Percentiles rank a stretch among this genome's conserved stretches.
phyloP scores from a whole-genome alignment of 1,284 basidiomycete species.

The Trametes sp. region DNA sequence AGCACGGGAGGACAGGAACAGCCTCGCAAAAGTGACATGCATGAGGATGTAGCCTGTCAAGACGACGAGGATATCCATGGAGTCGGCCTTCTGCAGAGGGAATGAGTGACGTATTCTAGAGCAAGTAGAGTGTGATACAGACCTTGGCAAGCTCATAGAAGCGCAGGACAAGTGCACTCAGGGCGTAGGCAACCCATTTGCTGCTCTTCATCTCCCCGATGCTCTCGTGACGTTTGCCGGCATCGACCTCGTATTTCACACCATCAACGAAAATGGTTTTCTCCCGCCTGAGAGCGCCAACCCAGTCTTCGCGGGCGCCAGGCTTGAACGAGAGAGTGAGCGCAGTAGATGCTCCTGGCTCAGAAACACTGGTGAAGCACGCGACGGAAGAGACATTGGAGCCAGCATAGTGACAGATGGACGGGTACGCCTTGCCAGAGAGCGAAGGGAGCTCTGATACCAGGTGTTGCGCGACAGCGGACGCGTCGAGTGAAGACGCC shows the following conservation, averaged over 20 bases:
- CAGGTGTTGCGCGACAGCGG: constrained; percentile 58
- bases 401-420: constrained; percentile 39
- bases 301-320: constrained; percentile 58
- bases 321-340: constrained; percentile 68
- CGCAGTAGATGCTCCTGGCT: constrained; percentile 49
- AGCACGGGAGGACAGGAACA: constrained; percentile 87
- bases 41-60: constrained; percentile 96
- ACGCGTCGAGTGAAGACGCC: constrained; percentile 38
- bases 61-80: constrained; percentile 94
- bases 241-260: constrained; percentile 52
- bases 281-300: constrained; percentile 51
- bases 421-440: constrained; percentile 46
- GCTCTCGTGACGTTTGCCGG: constrained; percentile 50
- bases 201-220: constrained; percentile 76
- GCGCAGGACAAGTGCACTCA: constrained; percentile 78
- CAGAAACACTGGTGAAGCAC: constrained; percentile 52
- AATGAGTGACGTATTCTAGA: neutral
- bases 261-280: constrained; percentile 48
- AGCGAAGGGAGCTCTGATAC: constrained; percentile 50
- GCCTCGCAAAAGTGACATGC: constrained; percentile 93
- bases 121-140: constrained; percentile 31
- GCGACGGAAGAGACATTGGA: constrained; percentile 35
- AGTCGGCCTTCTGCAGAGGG: constrained; percentile 81
- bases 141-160: constrained; percentile 91
- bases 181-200: constrained; percentile 89